These are phyloP conservation scores for Solanum rostratum DNA, from an alignment of 257 asterid species.

Conservation along the genomic window DNA sequence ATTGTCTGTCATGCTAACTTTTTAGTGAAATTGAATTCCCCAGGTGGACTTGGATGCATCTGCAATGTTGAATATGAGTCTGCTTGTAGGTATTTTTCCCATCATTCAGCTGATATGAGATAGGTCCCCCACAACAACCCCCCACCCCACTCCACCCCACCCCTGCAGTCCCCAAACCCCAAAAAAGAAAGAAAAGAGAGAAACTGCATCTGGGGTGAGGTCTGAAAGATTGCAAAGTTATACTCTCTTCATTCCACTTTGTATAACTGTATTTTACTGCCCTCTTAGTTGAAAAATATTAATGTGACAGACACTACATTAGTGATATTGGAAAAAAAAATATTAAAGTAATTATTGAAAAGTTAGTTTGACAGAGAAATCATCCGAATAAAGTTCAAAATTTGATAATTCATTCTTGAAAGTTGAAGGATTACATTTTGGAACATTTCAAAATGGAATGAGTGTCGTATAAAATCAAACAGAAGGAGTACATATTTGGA, in stretches of 20 bases:
- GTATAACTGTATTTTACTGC: not conserved
- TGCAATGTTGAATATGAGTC: constrained; percentile 77
- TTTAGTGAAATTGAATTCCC: not conserved
- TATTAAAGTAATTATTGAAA: not conserved
- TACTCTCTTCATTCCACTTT: not conserved
- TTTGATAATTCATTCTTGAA: not conserved
- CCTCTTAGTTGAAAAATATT: not conserved
- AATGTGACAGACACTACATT: not conserved
- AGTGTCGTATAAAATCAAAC: not conserved
- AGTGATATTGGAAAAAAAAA: not conserved
- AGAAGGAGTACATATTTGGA: not conserved
- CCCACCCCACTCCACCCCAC: not conserved
- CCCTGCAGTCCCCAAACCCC: not conserved
- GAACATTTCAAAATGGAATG: not conserved
- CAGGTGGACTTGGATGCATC: constrained; percentile 95
- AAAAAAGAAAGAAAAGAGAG: not conserved
- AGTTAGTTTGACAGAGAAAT: not conserved
- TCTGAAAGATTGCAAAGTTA: not conserved
- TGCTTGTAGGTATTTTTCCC: constrained; percentile 55
- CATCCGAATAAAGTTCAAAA: not conserved
- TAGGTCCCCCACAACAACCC: not conserved
- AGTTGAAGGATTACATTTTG: not conserved
- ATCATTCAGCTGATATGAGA: constrained; percentile 3
- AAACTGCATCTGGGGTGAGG: not conserved
- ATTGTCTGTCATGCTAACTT: not conserved